Evolutionary conservation across 169 alveolate genomes (phyloP).

Genomic region (Neospora caninum): DNA sequence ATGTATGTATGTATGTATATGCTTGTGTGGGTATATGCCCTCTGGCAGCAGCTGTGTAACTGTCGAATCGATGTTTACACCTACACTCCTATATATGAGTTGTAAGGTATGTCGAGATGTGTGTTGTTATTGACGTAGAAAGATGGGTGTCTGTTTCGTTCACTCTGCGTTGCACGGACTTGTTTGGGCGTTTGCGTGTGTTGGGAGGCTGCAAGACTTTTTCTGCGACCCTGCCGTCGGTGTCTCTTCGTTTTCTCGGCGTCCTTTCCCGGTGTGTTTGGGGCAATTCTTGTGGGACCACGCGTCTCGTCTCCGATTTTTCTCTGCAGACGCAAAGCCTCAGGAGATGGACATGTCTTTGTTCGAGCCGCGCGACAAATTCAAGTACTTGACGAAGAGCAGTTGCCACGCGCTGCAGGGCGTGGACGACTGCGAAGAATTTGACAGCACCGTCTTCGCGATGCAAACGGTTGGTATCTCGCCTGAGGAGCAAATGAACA

Average conservation of each 20-base stretch:
- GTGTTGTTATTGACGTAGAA: background rate
- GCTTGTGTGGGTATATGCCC: background rate
- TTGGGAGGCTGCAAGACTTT: no score
- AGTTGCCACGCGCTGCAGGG: constrained; percentile 54
- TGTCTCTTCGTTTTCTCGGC: background rate
- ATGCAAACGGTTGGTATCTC: constrained; percentile 82
- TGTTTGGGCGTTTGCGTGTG: no score
- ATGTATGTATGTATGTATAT: background rate
- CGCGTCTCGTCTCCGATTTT: background rate
- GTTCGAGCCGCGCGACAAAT: constrained; percentile 55
- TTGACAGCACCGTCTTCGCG: constrained; percentile 73
- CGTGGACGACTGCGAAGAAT: constrained; percentile 69
- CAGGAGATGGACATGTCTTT: constrained; percentile 11
- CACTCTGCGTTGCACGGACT: no score
- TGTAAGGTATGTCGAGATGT: background rate
- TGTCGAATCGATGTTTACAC: background rate
- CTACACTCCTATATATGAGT: background rate
- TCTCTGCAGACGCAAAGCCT: background rate
- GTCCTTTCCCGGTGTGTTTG: background rate
- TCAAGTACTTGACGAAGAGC: constrained; percentile 61
- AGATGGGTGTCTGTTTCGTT: no score
- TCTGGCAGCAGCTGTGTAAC: background rate
- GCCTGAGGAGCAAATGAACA: constrained; percentile 73
- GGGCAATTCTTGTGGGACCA: background rate
- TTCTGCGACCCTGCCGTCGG: background rate